Evolutionary conservation across 345 rosid genomes (phyloP).

Genomic region (Brassica cretica): DNA sequence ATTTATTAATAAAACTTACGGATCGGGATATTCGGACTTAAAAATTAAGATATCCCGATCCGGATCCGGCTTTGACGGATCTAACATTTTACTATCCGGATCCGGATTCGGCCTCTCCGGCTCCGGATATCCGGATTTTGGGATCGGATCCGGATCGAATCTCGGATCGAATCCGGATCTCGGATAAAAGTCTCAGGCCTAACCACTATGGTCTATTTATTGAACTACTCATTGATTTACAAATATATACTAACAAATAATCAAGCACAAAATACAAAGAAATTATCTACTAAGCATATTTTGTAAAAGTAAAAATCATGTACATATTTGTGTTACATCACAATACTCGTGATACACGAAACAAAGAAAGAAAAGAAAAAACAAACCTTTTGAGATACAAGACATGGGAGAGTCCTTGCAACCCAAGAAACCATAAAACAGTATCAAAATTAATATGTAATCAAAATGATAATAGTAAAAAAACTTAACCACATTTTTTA

Average conservation of each 20-base stretch:
- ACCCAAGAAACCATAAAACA: slow-evolving; percentile 11
- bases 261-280: not conserved
- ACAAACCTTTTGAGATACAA: slow-evolving; percentile 14
- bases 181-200: too few species aligned
- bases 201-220: not conserved
- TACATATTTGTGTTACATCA: not conserved
- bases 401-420: not conserved
- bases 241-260: not conserved
- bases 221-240: not conserved
- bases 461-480: slow-evolving; percentile 13
- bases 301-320: not conserved
- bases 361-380: not conserved
- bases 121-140: too few species aligned
- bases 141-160: too few species aligned
- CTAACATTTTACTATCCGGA: too few species aligned
- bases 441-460: slow-evolving; percentile 15
- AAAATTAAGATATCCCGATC: too few species aligned
- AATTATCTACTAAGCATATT: not conserved
- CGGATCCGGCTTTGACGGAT: too few species aligned
- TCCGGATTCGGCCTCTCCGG: too few species aligned
- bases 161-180: too few species aligned
- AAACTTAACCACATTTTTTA: slow-evolving; percentile 2
- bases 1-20: too few species aligned
- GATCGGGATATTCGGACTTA: too few species aligned
- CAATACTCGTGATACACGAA: not conserved